phyloP scores from a whole-genome alignment of 805 yeast species.

The Nakazawaea anatomiae region DNA sequence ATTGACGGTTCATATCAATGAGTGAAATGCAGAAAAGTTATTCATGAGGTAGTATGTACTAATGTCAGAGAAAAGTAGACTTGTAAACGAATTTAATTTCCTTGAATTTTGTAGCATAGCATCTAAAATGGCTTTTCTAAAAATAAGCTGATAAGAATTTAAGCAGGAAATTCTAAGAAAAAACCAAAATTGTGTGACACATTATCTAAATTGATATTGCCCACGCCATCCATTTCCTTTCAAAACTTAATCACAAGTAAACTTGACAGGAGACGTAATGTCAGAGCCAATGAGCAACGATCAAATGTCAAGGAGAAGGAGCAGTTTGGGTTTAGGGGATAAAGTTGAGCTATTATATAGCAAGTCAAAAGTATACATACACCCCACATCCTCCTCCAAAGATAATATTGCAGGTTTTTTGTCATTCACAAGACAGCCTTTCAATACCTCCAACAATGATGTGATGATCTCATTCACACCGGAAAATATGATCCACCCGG shows the following conservation, averaged over 20 bases:
- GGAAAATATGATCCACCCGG: slow-evolving; percentile 32
- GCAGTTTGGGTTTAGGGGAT: slow-evolving; percentile 5
- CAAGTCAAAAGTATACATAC: slow-evolving; percentile 75
- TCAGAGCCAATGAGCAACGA: background rate
- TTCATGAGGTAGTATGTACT: too few species aligned
- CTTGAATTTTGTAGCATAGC: too few species aligned
- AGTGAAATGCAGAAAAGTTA: too few species aligned
- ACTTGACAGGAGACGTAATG: background rate
- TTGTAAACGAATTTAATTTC: too few species aligned
- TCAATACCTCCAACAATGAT: slow-evolving; percentile 44
- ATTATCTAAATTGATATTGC: too few species aligned
- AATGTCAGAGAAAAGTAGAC: too few species aligned
- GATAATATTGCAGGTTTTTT: slow-evolving; percentile 83
- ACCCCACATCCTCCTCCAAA: slow-evolving; percentile 64
- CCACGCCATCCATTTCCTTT: too few species aligned
- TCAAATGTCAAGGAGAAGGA: background rate
- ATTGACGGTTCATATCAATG: too few species aligned
- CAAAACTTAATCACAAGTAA: background rate
- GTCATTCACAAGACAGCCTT: slow-evolving; percentile 50
- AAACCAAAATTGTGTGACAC: too few species aligned
- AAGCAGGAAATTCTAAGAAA: too few species aligned
- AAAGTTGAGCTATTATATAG: slow-evolving; percentile 45
- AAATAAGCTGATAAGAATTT: too few species aligned
- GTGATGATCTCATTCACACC: slow-evolving; percentile 66
- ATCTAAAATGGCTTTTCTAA: too few species aligned